These are phyloP conservation scores for Phialemonium atrogriseum DNA, from an alignment of 2,329 filamentous ascomycete genomes.

Conservation along the genomic window DNA sequence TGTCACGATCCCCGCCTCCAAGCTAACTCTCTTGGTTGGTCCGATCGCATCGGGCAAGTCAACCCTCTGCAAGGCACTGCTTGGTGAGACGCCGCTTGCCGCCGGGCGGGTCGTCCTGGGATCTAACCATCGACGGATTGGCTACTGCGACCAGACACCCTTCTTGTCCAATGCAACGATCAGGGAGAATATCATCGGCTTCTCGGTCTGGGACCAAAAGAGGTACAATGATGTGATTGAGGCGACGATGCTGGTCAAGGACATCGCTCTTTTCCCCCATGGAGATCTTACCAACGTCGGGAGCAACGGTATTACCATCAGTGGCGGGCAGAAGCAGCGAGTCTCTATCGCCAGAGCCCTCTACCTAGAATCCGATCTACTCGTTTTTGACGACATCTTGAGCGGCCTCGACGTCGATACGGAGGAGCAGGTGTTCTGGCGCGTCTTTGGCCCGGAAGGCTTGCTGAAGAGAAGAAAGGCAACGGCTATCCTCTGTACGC, in stretches of 20 bases:
- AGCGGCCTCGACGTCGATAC: constrained; percentile 32
- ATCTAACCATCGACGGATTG: constrained; percentile 16
- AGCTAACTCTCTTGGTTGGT: constrained; percentile 31
- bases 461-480: constrained; percentile 16
- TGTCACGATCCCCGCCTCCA: constrained; percentile 19
- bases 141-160: constrained; percentile 28
- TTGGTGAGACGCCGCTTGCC: constrained; percentile 24
- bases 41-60: constrained; percentile 37
- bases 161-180: constrained; percentile 26
- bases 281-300: constrained; percentile 26
- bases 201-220: constrained; percentile 12
- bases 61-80: constrained; percentile 30
- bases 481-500: constrained; percentile 27
- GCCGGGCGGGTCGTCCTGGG: constrained; percentile 16
- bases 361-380: constrained; percentile 14
- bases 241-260: constrained; percentile 19
- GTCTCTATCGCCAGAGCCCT: constrained; percentile 17
- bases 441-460: constrained; percentile 26
- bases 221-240: constrained; percentile 21
- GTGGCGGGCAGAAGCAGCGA: constrained; percentile 25
- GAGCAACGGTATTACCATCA: constrained; percentile 26
- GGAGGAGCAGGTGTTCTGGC: constrained; percentile 28
- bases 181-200: constrained; percentile 20
- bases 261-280: constrained; percentile 20
- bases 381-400: constrained; percentile 30